Conservation (phyloP, 1,284 basidiomycete species). For the Prillingera fragicola region DNA sequence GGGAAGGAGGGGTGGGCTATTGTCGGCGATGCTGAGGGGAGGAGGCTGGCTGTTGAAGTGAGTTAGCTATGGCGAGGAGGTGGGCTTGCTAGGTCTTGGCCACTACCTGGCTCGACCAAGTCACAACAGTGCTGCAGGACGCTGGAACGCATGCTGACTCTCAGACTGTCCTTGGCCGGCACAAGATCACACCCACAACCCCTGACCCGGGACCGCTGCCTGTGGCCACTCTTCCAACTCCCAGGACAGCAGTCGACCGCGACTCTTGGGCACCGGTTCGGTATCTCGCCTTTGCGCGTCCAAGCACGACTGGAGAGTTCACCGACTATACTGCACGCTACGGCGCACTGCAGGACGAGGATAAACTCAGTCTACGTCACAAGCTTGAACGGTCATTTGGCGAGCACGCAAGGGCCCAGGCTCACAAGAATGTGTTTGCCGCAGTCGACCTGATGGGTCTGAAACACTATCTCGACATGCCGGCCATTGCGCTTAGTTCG, state of each 20-base stretch:
- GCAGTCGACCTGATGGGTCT: constrained; percentile 54
- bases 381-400: not conserved
- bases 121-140: too few relatives aligned
- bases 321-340: constrained; percentile 87
- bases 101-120: too few relatives aligned
- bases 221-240: constrained; percentile 46
- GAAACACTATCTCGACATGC: constrained; percentile 64
- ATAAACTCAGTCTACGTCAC: constrained; percentile 52
- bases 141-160: too few relatives aligned
- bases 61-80: too few relatives aligned
- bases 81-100: too few relatives aligned
- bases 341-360: constrained; percentile 75
- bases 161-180: constrained; percentile 64
- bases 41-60: constrained; percentile 60
- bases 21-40: constrained; percentile 54
- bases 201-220: constrained; percentile 67
- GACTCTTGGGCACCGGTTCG: constrained; percentile 50
- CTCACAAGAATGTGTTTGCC: constrained; percentile 54
- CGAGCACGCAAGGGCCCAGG: constrained; percentile 23
- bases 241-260: constrained; percentile 1
- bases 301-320: constrained; percentile 65
- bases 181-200: constrained; percentile 58
- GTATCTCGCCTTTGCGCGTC: constrained; percentile 68
- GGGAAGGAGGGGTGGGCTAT: constrained; percentile 64
- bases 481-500: constrained; percentile 76